phyloP scores from a whole-genome alignment of 768 basidiomycete species.

The Peribolospora baueri region DNA sequence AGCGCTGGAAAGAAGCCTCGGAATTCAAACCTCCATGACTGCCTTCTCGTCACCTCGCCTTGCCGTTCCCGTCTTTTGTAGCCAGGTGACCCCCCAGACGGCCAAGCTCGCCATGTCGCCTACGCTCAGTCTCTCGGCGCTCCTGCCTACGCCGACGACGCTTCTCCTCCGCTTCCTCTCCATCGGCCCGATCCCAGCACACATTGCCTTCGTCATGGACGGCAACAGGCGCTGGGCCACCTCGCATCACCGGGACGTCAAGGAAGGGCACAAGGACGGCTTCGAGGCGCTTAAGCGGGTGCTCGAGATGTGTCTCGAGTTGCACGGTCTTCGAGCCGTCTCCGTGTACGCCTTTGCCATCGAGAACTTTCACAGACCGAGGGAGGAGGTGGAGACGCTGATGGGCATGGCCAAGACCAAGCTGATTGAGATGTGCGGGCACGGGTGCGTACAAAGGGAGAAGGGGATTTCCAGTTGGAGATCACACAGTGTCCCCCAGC shows the following conservation, averaged over 20 bases:
- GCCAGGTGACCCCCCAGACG: no score
- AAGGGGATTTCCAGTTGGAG: neutral
- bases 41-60: no score
- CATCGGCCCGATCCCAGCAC: conserved; percentile 61
- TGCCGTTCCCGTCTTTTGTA: no score
- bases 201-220: conserved; percentile 93
- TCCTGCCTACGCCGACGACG: no score
- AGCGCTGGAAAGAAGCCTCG: no score
- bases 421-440: conserved; percentile 47
- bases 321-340: conserved; percentile 50
- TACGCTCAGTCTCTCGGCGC: no score
- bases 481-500: neutral
- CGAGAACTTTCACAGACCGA: conserved; percentile 77
- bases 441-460: conserved; percentile 36
- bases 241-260: conserved; percentile 26
- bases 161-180: conserved; percentile 42
- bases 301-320: conserved; percentile 54
- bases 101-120: no score
- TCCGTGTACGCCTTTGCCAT: conserved; percentile 95
- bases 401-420: conserved; percentile 63
- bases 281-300: conserved; percentile 59
- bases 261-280: conserved; percentile 62
- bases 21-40: no score
- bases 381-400: conserved; percentile 62
- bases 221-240: conserved; percentile 74